Evolutionary conservation across 2,329 filamentous ascomycete genomes (phyloP).

Genomic region (Chaetomiaceae sp.): DNA sequence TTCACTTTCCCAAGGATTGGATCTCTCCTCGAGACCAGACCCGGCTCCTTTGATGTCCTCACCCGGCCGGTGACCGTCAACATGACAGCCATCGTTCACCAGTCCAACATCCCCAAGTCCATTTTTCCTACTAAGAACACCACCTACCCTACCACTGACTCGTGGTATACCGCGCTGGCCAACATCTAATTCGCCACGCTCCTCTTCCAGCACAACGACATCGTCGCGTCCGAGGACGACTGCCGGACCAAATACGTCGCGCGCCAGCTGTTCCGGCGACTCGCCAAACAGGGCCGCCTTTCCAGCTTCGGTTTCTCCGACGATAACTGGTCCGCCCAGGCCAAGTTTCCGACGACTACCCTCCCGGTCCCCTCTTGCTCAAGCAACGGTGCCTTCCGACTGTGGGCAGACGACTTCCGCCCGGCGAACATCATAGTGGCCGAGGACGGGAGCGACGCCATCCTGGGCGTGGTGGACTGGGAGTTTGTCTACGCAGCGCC

Average conservation of each 20-base stretch:
- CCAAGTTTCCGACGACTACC: background rate
- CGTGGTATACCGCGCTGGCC: slow-evolving; percentile 35
- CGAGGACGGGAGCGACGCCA: slow-evolving; percentile 19
- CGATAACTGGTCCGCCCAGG: slow-evolving; percentile 26
- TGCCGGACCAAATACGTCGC: slow-evolving; percentile 39
- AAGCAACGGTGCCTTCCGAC: slow-evolving; percentile 15
- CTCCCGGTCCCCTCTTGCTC: no score
- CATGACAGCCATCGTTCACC: slow-evolving; percentile 37
- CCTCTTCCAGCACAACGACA: slow-evolving; percentile 38
- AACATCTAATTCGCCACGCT: slow-evolving; percentile 37
- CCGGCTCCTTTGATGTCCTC: slow-evolving; percentile 23
- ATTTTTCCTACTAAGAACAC: slow-evolving; percentile 21
- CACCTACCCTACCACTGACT: slow-evolving; percentile 26
- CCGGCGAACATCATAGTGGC: slow-evolving; percentile 29
- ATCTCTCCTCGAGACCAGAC: background rate
- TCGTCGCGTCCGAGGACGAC: slow-evolving; percentile 34
- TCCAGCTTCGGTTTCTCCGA: slow-evolving; percentile 28
- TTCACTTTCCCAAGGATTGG: background rate
- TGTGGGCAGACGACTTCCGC: slow-evolving; percentile 34
- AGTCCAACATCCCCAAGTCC: slow-evolving; percentile 15
- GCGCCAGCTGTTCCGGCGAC: slow-evolving; percentile 36
- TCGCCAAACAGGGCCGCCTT: slow-evolving; percentile 29
- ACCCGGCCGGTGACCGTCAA: slow-evolving; percentile 37
- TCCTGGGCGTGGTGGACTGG: slow-evolving; percentile 38
- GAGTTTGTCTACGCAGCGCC: slow-evolving; percentile 35